phyloP scores from a whole-genome alignment of 192 early-diverging fungal species.

The Gamsiella multidivaricata region DNA sequence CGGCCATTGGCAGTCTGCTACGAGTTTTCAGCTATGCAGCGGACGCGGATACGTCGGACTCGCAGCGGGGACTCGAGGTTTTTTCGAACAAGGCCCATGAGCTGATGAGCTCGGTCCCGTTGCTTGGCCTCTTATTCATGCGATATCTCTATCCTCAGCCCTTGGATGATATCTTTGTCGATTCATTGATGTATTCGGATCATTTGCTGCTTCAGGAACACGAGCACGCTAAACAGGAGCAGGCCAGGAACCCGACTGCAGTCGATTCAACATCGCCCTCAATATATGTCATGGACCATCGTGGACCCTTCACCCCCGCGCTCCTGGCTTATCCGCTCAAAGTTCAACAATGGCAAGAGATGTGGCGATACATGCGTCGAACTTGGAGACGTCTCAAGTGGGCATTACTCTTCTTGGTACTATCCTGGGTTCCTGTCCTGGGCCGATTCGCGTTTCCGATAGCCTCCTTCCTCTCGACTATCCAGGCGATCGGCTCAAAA shows the following conservation, averaged over 20 bases:
- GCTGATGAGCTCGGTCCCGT: slow-evolving; percentile 55
- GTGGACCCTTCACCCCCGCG: slow-evolving; percentile 54
- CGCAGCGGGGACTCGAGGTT: slow-evolving; percentile 40
- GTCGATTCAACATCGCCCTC: slow-evolving; percentile 23
- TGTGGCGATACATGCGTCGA: slow-evolving; percentile 59
- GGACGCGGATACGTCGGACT: slow-evolving; percentile 43
- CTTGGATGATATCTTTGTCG: slow-evolving; percentile 69
- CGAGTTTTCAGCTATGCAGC: slow-evolving; percentile 26
- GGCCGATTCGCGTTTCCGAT: slow-evolving; percentile 63
- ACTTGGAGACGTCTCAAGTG: slow-evolving; percentile 58
- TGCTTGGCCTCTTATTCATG: slow-evolving; percentile 65
- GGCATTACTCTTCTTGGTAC: slow-evolving; percentile 54
- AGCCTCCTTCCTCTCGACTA: slow-evolving; percentile 61
- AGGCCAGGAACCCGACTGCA: slow-evolving; percentile 8
- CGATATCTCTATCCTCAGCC: slow-evolving; percentile 69
- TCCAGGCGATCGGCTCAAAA: slow-evolving; percentile 61
- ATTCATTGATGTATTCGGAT: slow-evolving; percentile 60
- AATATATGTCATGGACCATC: slow-evolving; percentile 44
- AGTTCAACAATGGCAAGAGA: slow-evolving; percentile 60
- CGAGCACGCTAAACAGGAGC: slow-evolving; percentile 27
- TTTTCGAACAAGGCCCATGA: slow-evolving; percentile 52
- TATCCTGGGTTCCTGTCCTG: slow-evolving; percentile 64
- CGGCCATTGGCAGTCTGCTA: slow-evolving; percentile 47
- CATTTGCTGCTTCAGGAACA: slow-evolving; percentile 51
- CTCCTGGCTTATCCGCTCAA: slow-evolving; percentile 41